Base-by-base conservation (phyloP, 176 grass and related monocot genomes). In the Musa beccarii region DNA sequence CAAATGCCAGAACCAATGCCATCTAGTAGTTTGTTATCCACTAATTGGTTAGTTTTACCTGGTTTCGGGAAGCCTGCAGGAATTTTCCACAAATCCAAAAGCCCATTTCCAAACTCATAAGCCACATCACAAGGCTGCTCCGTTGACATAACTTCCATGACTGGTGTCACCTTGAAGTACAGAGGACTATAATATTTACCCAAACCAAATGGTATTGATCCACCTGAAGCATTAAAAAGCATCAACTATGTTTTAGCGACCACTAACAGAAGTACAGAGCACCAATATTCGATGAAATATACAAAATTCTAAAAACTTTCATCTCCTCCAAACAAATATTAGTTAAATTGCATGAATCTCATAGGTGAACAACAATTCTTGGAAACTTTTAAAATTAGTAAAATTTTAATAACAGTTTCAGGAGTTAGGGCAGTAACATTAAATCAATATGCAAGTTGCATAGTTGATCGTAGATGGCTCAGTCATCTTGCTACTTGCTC, bases 61-160 rank as follows among this genome's bases (percentile, higher is more conserved):
- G 79, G 69, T 63, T 53, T 54, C 1, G 69, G 57, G 16, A 80
- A 73, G 68, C 16, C n/a, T 4, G 71, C 16, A 28, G 79, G 57
- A 50, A 80, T 73, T 26, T 51, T 64, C 10, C 52, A 43, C 22
- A 7, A 69, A 52, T 80, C 22, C n/a, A 80, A 73, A 73, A 80
- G 79, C 56, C 79, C 79, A 80, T 80, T 69, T 12, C 79, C 79
- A 73, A 80, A 80, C 6, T 80, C 69, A 73, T 80, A 80, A 29
- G 79, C 79, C 69, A 80, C 23, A 72, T 80, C 79, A 53, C 79
- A 80, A 21, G 69, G 79, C 10, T 80, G 79, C 53, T 73, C 79
- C 51, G 79, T 80, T 11, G 79, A 43, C 79, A 73, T 80, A n/a
- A 80, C 69, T 73, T 80, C 79, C 54, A 54, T 23, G n/a, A 73